Evolutionary conservation across 2,329 filamentous ascomycete genomes (phyloP).

Genomic region (Exophiala bonariae): DNA sequence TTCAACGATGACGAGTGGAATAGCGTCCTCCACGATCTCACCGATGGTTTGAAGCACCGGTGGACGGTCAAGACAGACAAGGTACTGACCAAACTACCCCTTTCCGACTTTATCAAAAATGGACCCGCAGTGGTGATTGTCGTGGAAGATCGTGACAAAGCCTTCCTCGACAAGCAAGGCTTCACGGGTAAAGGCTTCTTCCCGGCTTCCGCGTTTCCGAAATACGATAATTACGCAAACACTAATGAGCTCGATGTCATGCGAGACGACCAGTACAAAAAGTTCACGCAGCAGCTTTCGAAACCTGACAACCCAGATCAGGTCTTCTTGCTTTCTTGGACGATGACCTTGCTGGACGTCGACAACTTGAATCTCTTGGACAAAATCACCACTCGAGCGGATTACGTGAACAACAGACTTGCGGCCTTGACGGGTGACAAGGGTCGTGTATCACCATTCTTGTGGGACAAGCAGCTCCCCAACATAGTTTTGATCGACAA

Average conservation of each 20-base stretch:
- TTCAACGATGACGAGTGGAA: constrained; percentile 43
- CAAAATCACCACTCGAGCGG: constrained; percentile 2
- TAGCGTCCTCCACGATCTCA: constrained; percentile 45
- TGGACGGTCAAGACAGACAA: constrained; percentile 29
- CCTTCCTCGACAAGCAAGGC: constrained; percentile 17
- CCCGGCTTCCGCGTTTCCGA: constrained; percentile 34
- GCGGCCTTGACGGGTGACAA: constrained; percentile 3
- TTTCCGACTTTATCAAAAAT: constrained; percentile 39
- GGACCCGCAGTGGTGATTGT: constrained; percentile 37
- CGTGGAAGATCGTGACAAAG: constrained; percentile 33
- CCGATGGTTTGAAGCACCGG: constrained; percentile 43
- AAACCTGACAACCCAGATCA: constrained; percentile 10
- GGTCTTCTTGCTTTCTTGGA: constrained; percentile 24
- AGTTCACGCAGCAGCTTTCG: constrained; percentile 26
- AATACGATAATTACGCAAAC: constrained; percentile 34
- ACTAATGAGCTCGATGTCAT: constrained; percentile 34
- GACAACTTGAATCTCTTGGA: constrained; percentile 10
- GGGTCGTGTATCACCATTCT: not conserved
- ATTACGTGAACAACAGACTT: constrained; percentile 4
- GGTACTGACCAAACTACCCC: constrained; percentile 32
- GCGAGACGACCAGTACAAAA: constrained; percentile 38
- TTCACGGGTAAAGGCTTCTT: constrained; percentile 38
- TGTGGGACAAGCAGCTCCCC: not conserved
- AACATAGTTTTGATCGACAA: constrained; percentile 11
- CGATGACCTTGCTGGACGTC: constrained; percentile 11